Base-by-base conservation (phyloP, 257 asterid species). In the Schizonepeta tenuifolia region DNA sequence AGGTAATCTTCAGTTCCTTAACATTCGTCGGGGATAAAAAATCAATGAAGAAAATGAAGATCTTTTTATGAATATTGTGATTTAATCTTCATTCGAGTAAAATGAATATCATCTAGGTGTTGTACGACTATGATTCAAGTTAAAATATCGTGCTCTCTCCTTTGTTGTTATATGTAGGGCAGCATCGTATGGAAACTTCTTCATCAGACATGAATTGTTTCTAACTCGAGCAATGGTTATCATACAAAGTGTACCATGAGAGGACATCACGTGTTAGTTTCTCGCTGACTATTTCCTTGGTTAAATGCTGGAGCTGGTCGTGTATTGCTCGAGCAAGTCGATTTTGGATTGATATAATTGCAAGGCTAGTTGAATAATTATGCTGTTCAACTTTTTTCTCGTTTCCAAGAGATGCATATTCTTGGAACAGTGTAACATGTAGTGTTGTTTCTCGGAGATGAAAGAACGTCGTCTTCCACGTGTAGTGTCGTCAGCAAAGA, bases 1-100 rank as follows among this genome's bases (percentile, higher is more conserved):
- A 78, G 85, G 85, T 83, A 81, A 68, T 79, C 73, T 36, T 40
- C 41, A 58, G 58, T 65, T 44, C 26, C 43, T 46, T 14, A 24
- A 6, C 21, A 22, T 21, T 41, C 28, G 36, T 41, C 66, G n/a
- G 31, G 15, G 12, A 36, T n/a, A 47, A 60, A 15, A 56, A 36
- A 28, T 28, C 5, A 28, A 60, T 44, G 1, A 22, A 53, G 65
- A 44, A 66, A 58, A 59, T 33, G 46, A 41, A 31, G 10, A 51
- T 7, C 38, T 5, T 12, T 58, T 67, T 10, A 12, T 36, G 59
- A 41, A 67, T 6, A 35, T 35, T 28, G 51, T 18, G 15, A 28
- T 28, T 17, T 58, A 12, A 1, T 63, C 43, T 20, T 22, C 18
- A 38, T 51, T 13, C 10, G 47, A 18, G 46, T 38, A 24, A 41